Evolutionary conservation across 2,329 filamentous ascomycete species (phyloP).

Genomic region (Microsporum canis): DNA sequence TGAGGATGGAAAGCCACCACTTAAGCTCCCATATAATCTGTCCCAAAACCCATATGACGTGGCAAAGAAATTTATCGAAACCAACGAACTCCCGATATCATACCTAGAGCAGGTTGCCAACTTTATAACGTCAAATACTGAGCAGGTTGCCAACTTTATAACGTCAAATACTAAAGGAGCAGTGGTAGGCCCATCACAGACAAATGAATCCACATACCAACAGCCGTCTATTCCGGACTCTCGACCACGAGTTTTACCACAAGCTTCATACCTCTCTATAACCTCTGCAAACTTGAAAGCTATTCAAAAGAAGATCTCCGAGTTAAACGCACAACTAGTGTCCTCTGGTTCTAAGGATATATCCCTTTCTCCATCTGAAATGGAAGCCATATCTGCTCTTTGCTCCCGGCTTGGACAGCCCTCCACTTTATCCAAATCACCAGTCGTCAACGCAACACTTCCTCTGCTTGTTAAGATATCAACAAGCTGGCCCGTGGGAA

Average conservation of each 20-base stretch:
- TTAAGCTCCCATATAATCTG: slow-evolving; percentile 90
- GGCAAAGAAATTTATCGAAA: slow-evolving; percentile 78
- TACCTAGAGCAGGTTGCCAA: slow-evolving; percentile 88
- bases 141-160: slow-evolving; percentile 85
- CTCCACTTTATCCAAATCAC: slow-evolving; percentile 31
- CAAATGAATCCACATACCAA: slow-evolving; percentile 50
- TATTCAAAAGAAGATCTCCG: slow-evolving; percentile 64
- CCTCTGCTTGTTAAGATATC: slow-evolving; percentile 59
- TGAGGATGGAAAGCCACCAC: slow-evolving; percentile 79
- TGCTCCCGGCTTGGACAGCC: slow-evolving; percentile 50
- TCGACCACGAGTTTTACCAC: slow-evolving; percentile 56
- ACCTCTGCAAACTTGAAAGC: slow-evolving; percentile 57
- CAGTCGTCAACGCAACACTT: slow-evolving; percentile 44
- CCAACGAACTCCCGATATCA: slow-evolving; percentile 74
- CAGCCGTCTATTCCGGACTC: slow-evolving; percentile 26
- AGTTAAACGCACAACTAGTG: slow-evolving; percentile 59
- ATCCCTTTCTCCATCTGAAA: slow-evolving; percentile 60
- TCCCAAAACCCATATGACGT: slow-evolving; percentile 87
- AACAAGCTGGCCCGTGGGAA: slow-evolving; percentile 67
- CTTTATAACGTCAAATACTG: slow-evolving; percentile 84
- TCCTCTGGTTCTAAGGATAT: slow-evolving; percentile 60
- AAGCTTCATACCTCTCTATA: slow-evolving; percentile 68
- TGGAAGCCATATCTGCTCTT: slow-evolving; percentile 51
- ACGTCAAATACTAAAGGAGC: slow-evolving; percentile 78
- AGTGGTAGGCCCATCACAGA: slow-evolving; percentile 66